Base-by-base conservation (phyloP, 176 grass and related monocot species). In the Dendrocalamus sinicus region DNA sequence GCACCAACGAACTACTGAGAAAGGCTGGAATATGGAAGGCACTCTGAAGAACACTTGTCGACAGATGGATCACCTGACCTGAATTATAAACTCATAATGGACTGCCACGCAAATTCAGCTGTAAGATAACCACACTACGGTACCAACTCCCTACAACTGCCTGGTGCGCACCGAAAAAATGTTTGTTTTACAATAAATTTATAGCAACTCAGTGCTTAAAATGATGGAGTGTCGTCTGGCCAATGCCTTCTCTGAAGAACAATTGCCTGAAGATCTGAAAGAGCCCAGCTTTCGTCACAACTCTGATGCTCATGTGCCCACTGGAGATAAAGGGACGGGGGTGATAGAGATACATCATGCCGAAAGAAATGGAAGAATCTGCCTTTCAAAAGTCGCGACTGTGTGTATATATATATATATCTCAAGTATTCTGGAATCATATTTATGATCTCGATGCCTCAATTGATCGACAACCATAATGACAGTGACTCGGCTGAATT, bases 351-450 rank as follows among this genome's bases (percentile, higher is more conserved):
- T 30, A 28, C 39, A 60, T 90, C 67, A 16, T 24, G 69, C 80
- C 48, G 50, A 87, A 87, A 83, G 84, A 87, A 79, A 79, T 26
- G 15, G 57, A 51, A 83, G 84, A 87, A 90, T 84, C 74, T 4
- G 3, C 40, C 67, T 90, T 86, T 67, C 73, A 4, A 78, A 79
- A 73, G 89, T 52, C 24, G 48, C 28, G 67, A 82, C 84, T 73
- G 9, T 60, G 58, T 60, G 3, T n/a, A 19, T 12, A 55, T 59
- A 19, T 77, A 30, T 30, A 73, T 68, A 60, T 47, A 72, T 51
- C 17, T 83, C 62, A 16, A 17, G 52, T 64, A 59, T 70, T 77
- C 46, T 6, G 39, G 26, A 72, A 82, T 65, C 67, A 83, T 40
- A 32, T 86, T 47, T 68, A 57, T 59, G 70, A 79, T 82, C 40